These are phyloP conservation scores for Boletus pseudopeckii DNA, from an alignment of 768 basidiomycete species.

Conservation along the genomic window DNA sequence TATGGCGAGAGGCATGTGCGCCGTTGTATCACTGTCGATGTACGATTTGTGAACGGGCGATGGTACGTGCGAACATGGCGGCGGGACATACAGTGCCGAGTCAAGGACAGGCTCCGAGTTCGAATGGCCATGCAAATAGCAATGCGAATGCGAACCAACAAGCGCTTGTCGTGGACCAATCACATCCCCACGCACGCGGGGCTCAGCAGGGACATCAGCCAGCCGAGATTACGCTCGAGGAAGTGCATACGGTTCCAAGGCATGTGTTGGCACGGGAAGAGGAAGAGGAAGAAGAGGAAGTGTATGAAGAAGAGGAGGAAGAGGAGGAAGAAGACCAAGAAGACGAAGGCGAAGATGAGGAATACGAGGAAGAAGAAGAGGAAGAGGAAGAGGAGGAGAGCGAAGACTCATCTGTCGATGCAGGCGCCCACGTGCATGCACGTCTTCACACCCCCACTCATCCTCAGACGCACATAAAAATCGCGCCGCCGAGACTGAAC, in stretches of 20 bases:
- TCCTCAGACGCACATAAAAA: conserved; percentile 7
- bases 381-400: conserved; percentile 36
- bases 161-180: not conserved
- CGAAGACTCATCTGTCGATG: conserved; percentile 19
- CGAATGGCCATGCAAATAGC: not conserved
- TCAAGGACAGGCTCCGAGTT: conserved; percentile 18
- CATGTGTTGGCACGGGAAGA: conserved; percentile 25
- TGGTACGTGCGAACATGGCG: conserved; percentile 46
- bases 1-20: conserved; percentile 72
- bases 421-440: conserved; percentile 3
- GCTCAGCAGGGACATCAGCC: conserved; percentile 10
- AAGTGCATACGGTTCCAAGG: conserved; percentile 20
- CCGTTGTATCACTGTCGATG: conserved; percentile 72
- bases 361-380: conserved; percentile 28
- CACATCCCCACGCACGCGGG: conserved; percentile 6
- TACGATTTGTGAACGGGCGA: conserved; percentile 69
- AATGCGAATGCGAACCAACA: conserved; percentile 7
- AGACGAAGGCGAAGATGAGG: conserved; percentile 10
- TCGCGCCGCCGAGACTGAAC: conserved; percentile 10
- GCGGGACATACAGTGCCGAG: conserved; percentile 35
- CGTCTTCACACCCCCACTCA: conserved; percentile 2
- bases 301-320: conserved; percentile 20
- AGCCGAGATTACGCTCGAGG: conserved; percentile 26
- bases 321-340: conserved; percentile 28
- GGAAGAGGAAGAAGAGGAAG: conserved; percentile 27